Percentiles rank a stretch among this genome's conserved stretches.
phyloP scores from a whole-genome alignment of 352 stramenopile species.

The Plasmopara viticola region DNA sequence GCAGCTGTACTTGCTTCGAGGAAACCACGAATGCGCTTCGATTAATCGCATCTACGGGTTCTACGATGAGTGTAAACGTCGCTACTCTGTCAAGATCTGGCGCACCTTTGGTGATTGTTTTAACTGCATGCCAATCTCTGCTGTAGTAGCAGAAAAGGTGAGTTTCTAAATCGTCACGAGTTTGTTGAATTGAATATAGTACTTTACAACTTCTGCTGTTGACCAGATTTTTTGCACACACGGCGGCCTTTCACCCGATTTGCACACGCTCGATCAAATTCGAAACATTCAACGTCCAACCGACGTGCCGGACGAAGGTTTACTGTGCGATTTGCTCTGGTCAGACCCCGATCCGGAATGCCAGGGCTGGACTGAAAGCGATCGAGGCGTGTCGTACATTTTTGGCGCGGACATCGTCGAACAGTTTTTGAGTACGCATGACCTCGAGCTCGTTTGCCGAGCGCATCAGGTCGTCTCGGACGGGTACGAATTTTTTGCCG shows the following conservation, averaged over 20 bases:
- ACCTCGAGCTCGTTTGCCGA: constrained; percentile 97
- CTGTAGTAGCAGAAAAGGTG: constrained; percentile 93
- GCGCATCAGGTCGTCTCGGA: constrained; percentile 99
- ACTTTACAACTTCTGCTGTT: too few relatives aligned
- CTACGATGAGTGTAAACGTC: constrained; percentile 97
- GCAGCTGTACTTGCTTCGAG: constrained; percentile 96
- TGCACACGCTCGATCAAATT: constrained; percentile 98
- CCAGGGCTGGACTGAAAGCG: constrained; percentile 93
- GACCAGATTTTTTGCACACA: constrained; percentile 97
- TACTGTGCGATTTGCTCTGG: constrained; percentile 86
- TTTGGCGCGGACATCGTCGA: constrained; percentile 97
- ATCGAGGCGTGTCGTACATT: constrained; percentile 97
- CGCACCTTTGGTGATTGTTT: constrained; percentile 97
- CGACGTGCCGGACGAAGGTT: constrained; percentile 78
- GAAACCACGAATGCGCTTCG: constrained; percentile 98
- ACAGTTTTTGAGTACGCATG: constrained; percentile 94
- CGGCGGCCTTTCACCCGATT: constrained; percentile 85
- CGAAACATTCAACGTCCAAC: constrained; percentile 79
- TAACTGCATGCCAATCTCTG: constrained; percentile 96
- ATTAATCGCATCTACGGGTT: constrained; percentile 99
- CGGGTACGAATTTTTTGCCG: constrained; percentile 99
- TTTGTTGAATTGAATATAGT: too few relatives aligned
- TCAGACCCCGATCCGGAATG: constrained; percentile 82
- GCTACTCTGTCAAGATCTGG: constrained; percentile 92
- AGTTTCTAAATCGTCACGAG: neutral